Base-by-base conservation (phyloP, 108 stramenopile genomes). In the Nitzschia inconspicua region DNA sequence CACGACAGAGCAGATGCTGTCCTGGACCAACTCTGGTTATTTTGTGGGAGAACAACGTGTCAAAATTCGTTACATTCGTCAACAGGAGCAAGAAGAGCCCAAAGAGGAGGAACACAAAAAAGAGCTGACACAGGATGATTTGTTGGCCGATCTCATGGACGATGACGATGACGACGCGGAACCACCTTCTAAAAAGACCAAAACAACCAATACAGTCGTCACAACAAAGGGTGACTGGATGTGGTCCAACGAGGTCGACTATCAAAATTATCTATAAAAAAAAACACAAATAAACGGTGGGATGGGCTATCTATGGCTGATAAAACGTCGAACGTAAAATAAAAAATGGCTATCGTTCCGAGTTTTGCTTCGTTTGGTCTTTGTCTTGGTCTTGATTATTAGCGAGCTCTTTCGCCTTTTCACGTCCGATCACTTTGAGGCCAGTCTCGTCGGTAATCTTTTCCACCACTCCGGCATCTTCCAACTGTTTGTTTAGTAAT, bases 371-470 rank as follows among this genome's bases (percentile, higher is more conserved):
- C n/a, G n/a, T n/a, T n/a, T n/a, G n/a, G n/a, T n/a, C n/a, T n/a
- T 41, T 11, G 32, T 27, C 36, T 39, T 26, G 14, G 35, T 9
- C 20, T 55, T 55, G 8, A 24, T 37, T 55, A 24, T 37, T 28
- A 36, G n/a, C 22, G 10, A 65, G 14, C 24, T 80, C 72, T 28
- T 54, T 63, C 2, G 79, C 82, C 42, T 78, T 78, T 26, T 90
- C 84, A 29, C 70, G 76, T 44, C 86, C 86, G 28, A 93, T 76
- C 4, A 93, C 92, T 60, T 73, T 81, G 25, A 93, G 56, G 0
- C 92, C 92, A 22, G 77, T 76, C 65, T 89, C 92, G 61, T 93
- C 92, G 0, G 92, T 93, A 44, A 93, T 89, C 68, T 93, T 93
- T 14, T 89, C 92, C 11, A 93, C 28, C 19, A 93, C 42, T 47